A percentile compares a stretch with the other conserved stretches of the same genome.
phyloP scores from a whole-genome alignment of 2,329 filamentous ascomycete genomes.

The Remersonia thermophila region DNA sequence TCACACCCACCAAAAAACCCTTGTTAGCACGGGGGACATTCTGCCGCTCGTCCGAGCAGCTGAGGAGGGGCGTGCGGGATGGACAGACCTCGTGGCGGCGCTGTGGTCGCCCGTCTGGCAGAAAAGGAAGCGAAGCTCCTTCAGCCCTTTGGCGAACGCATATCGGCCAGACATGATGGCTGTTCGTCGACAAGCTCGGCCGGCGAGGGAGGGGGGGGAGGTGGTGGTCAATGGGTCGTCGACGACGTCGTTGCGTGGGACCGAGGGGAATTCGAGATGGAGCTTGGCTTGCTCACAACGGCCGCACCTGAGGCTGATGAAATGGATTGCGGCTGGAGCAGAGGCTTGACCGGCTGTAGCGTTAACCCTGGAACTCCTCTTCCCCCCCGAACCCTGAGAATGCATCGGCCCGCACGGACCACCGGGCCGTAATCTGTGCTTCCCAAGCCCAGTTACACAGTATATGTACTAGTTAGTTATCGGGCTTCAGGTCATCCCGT shows the following conservation, averaged over 20 bases:
- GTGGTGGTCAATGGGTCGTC: constrained; percentile 12
- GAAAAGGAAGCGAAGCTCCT: constrained; percentile 94
- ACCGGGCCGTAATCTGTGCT: background rate
- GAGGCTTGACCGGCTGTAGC: too few species aligned
- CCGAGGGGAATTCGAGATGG: constrained; percentile 4
- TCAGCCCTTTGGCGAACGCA: constrained; percentile 75
- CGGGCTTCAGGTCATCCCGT: too few species aligned
- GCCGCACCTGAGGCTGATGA: constrained; percentile 4
- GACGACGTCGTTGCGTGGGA: constrained; percentile 6
- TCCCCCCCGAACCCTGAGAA: too few species aligned
- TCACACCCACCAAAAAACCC: background rate
- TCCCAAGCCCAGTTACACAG: too few species aligned
- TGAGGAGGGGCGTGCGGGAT: background rate
- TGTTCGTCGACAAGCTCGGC: constrained; percentile 3
- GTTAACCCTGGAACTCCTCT: too few species aligned
- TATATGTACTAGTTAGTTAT: too few species aligned
- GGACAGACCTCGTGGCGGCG: constrained; percentile 67
- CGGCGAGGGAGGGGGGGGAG: constrained; percentile 1
- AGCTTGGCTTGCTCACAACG: constrained; percentile 3
- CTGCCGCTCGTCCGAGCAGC: too few species aligned
- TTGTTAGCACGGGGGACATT: too few species aligned
- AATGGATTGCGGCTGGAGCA: too few species aligned
- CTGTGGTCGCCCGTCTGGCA: constrained; percentile 91
- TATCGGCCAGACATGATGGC: constrained; percentile 75
- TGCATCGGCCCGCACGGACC: background rate